Percentiles rank a stretch among this genome's conserved stretches.
Evolutionary conservation across 225 moss, liverwort and hornwort species (phyloP).

Genomic region (Thuidium tamariscinum): DNA sequence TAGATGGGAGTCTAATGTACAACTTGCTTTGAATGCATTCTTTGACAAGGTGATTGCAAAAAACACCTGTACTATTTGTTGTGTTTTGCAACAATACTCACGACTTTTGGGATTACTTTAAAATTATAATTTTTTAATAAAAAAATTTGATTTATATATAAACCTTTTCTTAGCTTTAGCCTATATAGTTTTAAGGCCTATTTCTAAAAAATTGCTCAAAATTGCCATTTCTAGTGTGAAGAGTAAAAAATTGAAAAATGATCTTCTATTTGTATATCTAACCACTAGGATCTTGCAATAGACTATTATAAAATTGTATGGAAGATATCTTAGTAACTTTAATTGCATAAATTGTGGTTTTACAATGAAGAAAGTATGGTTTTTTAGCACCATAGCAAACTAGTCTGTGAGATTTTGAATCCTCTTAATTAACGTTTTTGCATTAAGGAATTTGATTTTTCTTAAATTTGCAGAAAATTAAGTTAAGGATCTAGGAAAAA

Average conservation of each 20-base stretch:
- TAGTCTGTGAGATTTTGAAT: background rate
- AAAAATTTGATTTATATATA: too few relatives aligned
- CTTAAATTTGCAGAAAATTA: background rate
- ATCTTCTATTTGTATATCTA: background rate
- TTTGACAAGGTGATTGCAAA: rapidly evolving
- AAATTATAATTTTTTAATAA: too few relatives aligned
- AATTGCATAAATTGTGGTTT: background rate
- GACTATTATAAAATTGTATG: background rate
- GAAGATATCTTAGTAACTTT: background rate
- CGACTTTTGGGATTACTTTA: too few relatives aligned
- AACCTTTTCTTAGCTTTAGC: too few relatives aligned
- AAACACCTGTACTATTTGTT: too few relatives aligned
- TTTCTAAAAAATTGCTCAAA: rapidly evolving
- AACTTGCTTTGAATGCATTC: rapidly evolving
- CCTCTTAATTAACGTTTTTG: background rate
- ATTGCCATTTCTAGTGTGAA: background rate
- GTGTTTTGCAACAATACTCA: too few relatives aligned
- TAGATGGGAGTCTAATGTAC: background rate
- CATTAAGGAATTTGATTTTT: background rate
- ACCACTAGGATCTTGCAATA: background rate
- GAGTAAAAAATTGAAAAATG: background rate
- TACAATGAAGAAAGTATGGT: background rate
- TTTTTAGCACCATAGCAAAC: rapidly evolving
- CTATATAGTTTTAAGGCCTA: too few relatives aligned
- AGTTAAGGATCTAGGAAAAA: background rate